Conservation (phyloP, 495 filamentous ascomycete genomes). For the Talaromyces ruber region DNA sequence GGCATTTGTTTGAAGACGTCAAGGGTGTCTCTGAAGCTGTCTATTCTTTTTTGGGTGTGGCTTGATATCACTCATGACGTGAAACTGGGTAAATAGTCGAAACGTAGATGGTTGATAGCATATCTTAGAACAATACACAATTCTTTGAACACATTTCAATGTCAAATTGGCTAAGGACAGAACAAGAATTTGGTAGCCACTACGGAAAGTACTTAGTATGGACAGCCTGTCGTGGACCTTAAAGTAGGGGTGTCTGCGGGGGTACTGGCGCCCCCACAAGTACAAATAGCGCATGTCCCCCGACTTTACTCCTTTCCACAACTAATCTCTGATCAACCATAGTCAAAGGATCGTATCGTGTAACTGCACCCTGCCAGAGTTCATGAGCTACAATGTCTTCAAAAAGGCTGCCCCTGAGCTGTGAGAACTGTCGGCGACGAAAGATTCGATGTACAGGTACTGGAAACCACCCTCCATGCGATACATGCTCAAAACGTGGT, state of each 20-base stretch:
- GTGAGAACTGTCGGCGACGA: background rate
- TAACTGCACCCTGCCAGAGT: background rate
- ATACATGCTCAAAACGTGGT: too few relatives aligned
- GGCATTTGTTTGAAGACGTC: constrained; percentile 15
- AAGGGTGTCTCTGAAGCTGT: background rate
- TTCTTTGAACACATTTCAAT: too few relatives aligned
- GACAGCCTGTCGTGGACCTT: too few relatives aligned
- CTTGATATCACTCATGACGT: background rate
- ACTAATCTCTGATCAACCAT: too few relatives aligned
- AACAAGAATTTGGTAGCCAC: too few relatives aligned
- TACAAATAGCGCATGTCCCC: too few relatives aligned
- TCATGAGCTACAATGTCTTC: background rate
- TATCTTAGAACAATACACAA: too few relatives aligned
- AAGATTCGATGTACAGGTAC: background rate
- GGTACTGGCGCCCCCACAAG: too few relatives aligned
- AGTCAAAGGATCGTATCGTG: background rate
- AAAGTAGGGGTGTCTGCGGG: too few relatives aligned
- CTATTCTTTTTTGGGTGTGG: background rate
- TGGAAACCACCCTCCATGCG: background rate
- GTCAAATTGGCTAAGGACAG: too few relatives aligned
- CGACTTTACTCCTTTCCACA: too few relatives aligned
- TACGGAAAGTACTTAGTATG: too few relatives aligned
- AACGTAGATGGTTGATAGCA: background rate
- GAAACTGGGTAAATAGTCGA: background rate
- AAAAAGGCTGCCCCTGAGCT: background rate